Conservation (phyloP, 2,329 filamentous ascomycete genomes). For the Falciphora oryzae region DNA sequence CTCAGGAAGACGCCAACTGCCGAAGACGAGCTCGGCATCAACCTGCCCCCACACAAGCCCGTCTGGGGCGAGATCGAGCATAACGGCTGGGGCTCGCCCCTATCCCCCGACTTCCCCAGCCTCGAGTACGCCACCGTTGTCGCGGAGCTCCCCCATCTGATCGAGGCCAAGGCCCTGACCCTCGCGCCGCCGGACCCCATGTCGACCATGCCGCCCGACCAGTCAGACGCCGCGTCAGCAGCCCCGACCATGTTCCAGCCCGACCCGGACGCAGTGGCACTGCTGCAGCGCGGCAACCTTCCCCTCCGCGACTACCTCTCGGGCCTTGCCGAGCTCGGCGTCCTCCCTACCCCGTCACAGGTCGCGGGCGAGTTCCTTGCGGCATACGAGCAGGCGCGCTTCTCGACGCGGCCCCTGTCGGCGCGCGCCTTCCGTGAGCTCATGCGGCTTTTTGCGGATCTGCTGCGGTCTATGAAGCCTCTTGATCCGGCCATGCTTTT, state of each 20-base stretch:
- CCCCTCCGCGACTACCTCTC: conserved; percentile 73
- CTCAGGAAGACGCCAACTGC: conserved; percentile 16
- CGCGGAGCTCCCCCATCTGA: conserved; percentile 77
- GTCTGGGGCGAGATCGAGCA: conserved; percentile 84
- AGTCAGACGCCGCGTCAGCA: conserved; percentile 25
- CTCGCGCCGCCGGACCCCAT: conserved; percentile 57
- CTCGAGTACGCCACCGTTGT: conserved; percentile 81
- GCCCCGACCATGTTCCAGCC: conserved; percentile 30
- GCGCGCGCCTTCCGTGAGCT: conserved; percentile 68
- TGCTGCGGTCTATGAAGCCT: conserved; percentile 69
- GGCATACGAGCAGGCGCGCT: conserved; percentile 79
- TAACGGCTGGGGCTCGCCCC: conserved; percentile 80
- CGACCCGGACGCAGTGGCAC: conserved; percentile 60
- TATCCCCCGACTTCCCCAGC: conserved; percentile 66
- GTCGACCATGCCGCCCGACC: conserved; percentile 18
- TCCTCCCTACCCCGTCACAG: conserved; percentile 37
- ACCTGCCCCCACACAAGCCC: conserved; percentile 44
- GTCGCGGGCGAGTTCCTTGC: conserved; percentile 59
- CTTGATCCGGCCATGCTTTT: conserved; percentile 49
- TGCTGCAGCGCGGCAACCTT: conserved; percentile 68
- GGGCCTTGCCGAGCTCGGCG: conserved; percentile 61
- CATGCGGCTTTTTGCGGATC: conserved; percentile 78
- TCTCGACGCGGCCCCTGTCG: conserved; percentile 63
- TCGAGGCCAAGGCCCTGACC: conserved; percentile 90
- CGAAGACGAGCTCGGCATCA: conserved; percentile 29